These are phyloP conservation scores for Hippophae gyantsensis DNA, from an alignment of 306 rosid species.

Conservation along the genomic window DNA sequence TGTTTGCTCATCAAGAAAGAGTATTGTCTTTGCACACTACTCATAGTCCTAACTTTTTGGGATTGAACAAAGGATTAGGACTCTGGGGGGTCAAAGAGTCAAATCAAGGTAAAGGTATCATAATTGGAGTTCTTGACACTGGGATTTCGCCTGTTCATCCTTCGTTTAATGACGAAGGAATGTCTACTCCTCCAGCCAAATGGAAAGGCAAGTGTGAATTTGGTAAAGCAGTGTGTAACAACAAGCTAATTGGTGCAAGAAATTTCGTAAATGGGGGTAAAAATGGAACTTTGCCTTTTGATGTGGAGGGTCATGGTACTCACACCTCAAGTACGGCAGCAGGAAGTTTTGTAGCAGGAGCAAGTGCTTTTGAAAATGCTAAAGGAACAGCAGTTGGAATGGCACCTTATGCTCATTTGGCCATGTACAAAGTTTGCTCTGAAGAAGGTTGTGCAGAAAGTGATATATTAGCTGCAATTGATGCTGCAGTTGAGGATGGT, in stretches of 20 bases:
- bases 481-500: constrained; percentile 27
- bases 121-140: constrained; percentile 49
- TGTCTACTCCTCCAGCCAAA: constrained; percentile 52
- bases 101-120: constrained; percentile 52
- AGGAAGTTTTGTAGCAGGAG: constrained; percentile 34
- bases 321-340: constrained; percentile 60
- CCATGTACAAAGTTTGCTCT: constrained; percentile 29
- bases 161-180: constrained; percentile 42
- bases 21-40: constrained; percentile 41
- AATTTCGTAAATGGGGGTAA: constrained; percentile 7
- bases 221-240: constrained; percentile 43
- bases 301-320: constrained; percentile 41
- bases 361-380: constrained; percentile 48
- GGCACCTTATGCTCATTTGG: constrained; percentile 65
- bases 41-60: constrained; percentile 46
- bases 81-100: constrained; percentile 34
- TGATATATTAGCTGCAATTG: constrained; percentile 23
- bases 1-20: constrained; percentile 29
- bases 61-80: constrained; percentile 34
- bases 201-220: constrained; percentile 66
- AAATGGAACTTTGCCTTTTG: constrained; percentile 18
- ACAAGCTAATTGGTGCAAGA: constrained; percentile 59
- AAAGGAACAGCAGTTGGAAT: constrained; percentile 57
- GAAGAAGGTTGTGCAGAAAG: constrained; percentile 10
- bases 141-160: constrained; percentile 46